phyloP scores from a whole-genome alignment of 1,284 basidiomycete genomes.

The Ustilago esculenta region DNA sequence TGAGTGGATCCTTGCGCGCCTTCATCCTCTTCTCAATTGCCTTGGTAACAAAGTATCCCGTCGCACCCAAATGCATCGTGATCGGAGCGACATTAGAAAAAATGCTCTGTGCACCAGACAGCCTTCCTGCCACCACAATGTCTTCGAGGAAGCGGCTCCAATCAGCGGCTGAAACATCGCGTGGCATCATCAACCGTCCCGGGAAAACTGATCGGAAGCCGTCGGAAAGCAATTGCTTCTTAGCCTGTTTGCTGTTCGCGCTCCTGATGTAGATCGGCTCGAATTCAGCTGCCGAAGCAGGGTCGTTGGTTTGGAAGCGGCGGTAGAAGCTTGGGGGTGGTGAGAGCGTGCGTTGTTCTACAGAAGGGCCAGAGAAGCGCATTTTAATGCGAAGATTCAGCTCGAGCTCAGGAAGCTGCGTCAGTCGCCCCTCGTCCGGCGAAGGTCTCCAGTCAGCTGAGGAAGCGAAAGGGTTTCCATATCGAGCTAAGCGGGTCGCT shows the following conservation, averaged over 20 bases:
- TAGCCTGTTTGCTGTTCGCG: slow-evolving; percentile 4
- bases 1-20: slow-evolving; percentile 21
- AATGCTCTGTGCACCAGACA: slow-evolving; percentile 17
- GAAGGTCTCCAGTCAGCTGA: slow-evolving; percentile 12
- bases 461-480: slow-evolving; percentile 16
- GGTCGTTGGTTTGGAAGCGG: not conserved
- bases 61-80: slow-evolving; percentile 27
- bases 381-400: slow-evolving; percentile 24
- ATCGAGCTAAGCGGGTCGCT: slow-evolving; percentile 6
- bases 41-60: slow-evolving; percentile 29
- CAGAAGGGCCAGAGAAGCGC: slow-evolving; percentile 29
- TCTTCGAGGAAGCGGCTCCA: slow-evolving; percentile 34
- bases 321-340: slow-evolving; percentile 21
- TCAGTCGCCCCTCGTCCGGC: slow-evolving; percentile 10
- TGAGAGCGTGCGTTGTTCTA: slow-evolving; percentile 2
- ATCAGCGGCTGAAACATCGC: slow-evolving; percentile 30
- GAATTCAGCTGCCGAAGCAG: not conserved
- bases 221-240: slow-evolving; percentile 18
- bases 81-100: slow-evolving; percentile 22
- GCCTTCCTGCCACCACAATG: slow-evolving; percentile 14
- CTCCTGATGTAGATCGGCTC: slow-evolving; percentile 15
- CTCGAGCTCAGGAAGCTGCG: slow-evolving; percentile 1
- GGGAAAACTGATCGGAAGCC: slow-evolving; percentile 32
- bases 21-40: slow-evolving; percentile 33
- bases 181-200: slow-evolving; percentile 9